These are phyloP conservation scores for Coemansia sp. DNA, from an alignment of 192 early-diverging fungal genomes.

Conservation along the genomic window DNA sequence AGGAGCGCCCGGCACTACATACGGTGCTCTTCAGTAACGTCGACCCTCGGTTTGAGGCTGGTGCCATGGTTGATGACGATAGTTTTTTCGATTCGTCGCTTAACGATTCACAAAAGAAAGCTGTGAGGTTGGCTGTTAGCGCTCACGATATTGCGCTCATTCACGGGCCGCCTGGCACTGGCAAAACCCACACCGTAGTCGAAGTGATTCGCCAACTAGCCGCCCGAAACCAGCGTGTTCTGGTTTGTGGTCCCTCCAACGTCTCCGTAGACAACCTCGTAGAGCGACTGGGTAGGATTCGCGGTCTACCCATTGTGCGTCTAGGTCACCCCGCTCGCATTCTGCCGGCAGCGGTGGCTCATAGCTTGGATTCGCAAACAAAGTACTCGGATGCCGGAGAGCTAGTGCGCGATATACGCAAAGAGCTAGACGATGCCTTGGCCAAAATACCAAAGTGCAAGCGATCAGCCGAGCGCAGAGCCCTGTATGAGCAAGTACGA, in stretches of 20 bases:
- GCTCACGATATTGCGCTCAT: conserved; percentile 70
- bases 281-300: conserved; percentile 63
- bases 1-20: conserved; percentile 38
- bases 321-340: conserved; percentile 86
- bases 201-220: conserved; percentile 80
- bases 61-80: conserved; percentile 4
- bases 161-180: conserved; percentile 88
- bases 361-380: conserved; percentile 69
- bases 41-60: conserved; percentile 28
- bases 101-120: conserved; percentile 71
- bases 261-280: conserved; percentile 87
- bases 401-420: conserved; percentile 71
- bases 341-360: conserved; percentile 62
- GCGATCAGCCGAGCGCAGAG: conserved; percentile 59
- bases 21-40: conserved; percentile 44
- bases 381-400: conserved; percentile 67
- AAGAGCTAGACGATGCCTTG: conserved; percentile 72
- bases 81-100: conserved; percentile 61
- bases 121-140: conserved; percentile 60
- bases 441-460: conserved; percentile 63
- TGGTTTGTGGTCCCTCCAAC: conserved; percentile 90
- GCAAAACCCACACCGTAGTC: conserved; percentile 86
- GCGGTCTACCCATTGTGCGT: conserved; percentile 66
- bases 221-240: conserved; percentile 57
- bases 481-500: conserved; percentile 62